Conservation (phyloP, 129 eudicot species). For the Artemisia annua region DNA sequence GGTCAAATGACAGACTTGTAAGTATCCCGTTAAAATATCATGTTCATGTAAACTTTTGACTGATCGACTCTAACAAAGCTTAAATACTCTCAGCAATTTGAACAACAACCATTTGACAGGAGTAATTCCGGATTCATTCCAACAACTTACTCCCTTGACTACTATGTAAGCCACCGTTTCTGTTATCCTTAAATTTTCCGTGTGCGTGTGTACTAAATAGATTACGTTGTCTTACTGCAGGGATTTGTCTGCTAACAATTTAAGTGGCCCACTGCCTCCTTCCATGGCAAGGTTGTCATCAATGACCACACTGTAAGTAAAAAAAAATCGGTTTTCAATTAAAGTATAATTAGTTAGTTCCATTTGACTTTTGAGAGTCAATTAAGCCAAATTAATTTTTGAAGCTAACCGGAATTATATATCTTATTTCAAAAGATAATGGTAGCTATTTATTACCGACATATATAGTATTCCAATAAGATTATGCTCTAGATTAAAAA, state of each 20-base stretch:
- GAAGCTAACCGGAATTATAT: neutral
- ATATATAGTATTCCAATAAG: neutral
- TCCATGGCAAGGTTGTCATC: conserved; percentile 72
- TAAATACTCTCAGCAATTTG: conserved; percentile 50
- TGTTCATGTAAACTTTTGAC: conserved; percentile 14
- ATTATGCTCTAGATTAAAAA: neutral
- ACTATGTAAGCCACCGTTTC: conserved; percentile 50
- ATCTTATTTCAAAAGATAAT: neutral
- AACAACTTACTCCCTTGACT: conserved; percentile 48
- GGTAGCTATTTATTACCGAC: neutral
- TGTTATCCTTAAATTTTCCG: conserved; percentile 16
- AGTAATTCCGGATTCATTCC: conserved; percentile 77
- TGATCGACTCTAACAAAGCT: conserved; percentile 5
- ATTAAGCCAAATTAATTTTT: neutral
- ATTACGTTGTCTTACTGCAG: conserved; percentile 43
- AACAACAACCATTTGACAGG: conserved; percentile 74
- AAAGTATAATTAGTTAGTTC: neutral
- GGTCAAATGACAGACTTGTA: conserved; percentile 85
- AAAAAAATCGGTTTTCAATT: neutral
- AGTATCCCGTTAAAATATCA: conserved; percentile 31
- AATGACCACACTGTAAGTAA: conserved; percentile 70
- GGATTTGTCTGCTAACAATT: conserved; percentile 79
- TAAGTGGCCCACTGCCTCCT: conserved; percentile 78
- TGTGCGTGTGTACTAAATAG: neutral
- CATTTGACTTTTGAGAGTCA: conserved; percentile 5